Evolutionary conservation across 139 green algal genomes (phyloP).

Genomic region (Eudorina sp.): DNA sequence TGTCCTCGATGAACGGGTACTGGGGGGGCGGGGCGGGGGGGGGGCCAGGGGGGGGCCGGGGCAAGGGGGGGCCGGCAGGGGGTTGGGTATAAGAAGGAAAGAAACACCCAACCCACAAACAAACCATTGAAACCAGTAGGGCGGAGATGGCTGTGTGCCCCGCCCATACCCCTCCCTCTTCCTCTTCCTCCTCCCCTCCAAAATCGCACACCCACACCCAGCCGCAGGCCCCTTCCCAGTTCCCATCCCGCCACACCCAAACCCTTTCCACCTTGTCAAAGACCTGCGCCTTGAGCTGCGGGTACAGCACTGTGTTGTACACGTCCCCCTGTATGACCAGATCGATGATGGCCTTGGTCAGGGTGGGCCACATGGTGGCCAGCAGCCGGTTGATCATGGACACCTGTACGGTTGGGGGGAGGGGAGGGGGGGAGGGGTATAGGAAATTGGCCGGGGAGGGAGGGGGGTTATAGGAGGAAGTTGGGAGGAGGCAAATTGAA

Average conservation of each 20-base stretch:
- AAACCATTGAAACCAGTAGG: no score
- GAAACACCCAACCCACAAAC: no score
- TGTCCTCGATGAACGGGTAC: slow-evolving; percentile 63
- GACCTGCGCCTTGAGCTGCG: slow-evolving; percentile 47
- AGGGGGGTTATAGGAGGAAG: not conserved
- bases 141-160: no score
- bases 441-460: no score
- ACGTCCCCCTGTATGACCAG: slow-evolving; percentile 38
- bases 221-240: no score
- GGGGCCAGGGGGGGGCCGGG: not conserved
- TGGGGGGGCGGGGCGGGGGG: not conserved
- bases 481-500: no score
- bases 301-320: slow-evolving; percentile 53
- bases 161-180: no score
- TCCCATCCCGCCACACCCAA: not conserved
- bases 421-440: not conserved
- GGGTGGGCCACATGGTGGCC: slow-evolving; percentile 70
- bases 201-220: no score
- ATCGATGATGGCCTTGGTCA: slow-evolving; percentile 70
- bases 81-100: not conserved
- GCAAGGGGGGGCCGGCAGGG: not conserved
- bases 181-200: no score
- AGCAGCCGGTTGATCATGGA: slow-evolving; percentile 72
- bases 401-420: slow-evolving; percentile 52
- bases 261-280: slow-evolving; percentile 44